These are phyloP conservation scores for Kwoniella sp. DNA, from an alignment of 768 basidiomycete genomes.

Conservation along the genomic window DNA sequence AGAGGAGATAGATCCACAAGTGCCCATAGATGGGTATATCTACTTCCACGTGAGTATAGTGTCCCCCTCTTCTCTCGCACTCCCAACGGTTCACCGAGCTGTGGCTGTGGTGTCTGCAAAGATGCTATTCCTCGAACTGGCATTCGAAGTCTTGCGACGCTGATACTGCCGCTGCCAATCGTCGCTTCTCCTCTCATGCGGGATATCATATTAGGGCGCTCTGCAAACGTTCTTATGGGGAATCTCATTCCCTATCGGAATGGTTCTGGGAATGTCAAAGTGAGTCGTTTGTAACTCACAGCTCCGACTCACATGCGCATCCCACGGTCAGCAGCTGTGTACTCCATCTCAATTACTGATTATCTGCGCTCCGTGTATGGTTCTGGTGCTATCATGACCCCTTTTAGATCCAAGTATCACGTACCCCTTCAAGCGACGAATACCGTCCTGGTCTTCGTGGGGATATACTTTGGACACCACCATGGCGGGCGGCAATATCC, in stretches of 20 bases:
- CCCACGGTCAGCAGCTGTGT: no score
- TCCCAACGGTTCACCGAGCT: no score
- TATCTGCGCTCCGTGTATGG: no score
- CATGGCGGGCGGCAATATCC: slow-evolving; percentile 80
- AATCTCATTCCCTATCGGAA: slow-evolving; percentile 75
- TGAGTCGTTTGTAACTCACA: no score
- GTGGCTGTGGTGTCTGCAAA: no score
- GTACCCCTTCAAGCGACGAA: slow-evolving; percentile 79
- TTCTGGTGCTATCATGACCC: no score
- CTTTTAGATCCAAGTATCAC: slow-evolving; percentile 72
- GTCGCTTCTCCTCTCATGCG: slow-evolving; percentile 76
- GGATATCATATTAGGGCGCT: slow-evolving; percentile 60
- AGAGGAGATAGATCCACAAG: slow-evolving; percentile 66
- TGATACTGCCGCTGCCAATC: no score
- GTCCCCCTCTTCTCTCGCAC: background rate
- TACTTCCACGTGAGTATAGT: slow-evolving; percentile 66
- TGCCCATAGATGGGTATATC: slow-evolving; percentile 74
- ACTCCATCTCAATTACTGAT: no score
- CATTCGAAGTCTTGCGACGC: no score
- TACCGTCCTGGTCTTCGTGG: slow-evolving; percentile 69
- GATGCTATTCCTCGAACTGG: no score
- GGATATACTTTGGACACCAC: slow-evolving; percentile 81
- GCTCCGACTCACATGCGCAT: no score
- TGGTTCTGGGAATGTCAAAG: slow-evolving; percentile 59
- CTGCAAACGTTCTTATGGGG: slow-evolving; percentile 83